Conservation (phyloP, 2,329 filamentous ascomycete genomes). For the Ophiocordyceps camponoti-floridani region DNA sequence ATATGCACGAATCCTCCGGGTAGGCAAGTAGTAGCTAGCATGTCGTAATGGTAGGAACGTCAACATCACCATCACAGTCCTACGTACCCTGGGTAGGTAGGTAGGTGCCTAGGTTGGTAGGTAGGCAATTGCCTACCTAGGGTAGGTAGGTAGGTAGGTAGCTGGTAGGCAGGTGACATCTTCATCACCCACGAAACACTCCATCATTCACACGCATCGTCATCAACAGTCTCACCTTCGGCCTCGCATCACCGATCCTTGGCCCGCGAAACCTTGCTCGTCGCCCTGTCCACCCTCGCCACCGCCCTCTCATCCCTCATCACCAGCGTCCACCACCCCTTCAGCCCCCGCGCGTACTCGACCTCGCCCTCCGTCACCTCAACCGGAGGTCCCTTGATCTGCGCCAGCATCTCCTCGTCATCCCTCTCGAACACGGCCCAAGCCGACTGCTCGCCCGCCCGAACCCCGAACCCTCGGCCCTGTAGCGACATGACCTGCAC, state of each 20-base stretch:
- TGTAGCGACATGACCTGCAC: conserved; percentile 36
- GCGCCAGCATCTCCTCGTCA: conserved; percentile 20
- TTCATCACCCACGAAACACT: neutral
- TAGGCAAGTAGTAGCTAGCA: no score
- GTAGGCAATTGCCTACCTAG: no score
- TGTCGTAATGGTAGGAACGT: no score
- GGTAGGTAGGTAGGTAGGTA: no score
- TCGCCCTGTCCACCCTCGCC: conserved; percentile 30
- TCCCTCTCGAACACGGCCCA: conserved; percentile 43
- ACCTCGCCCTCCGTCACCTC: conserved; percentile 33
- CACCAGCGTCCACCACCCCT: conserved; percentile 24
- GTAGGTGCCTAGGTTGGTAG: no score
- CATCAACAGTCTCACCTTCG: no score
- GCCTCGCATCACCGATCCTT: conserved; percentile 6
- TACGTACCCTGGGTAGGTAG: no score
- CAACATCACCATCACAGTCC: neutral
- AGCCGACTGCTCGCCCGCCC: conserved; percentile 34
- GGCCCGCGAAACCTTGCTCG: conserved; percentile 12
- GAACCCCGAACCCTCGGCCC: conserved; percentile 35
- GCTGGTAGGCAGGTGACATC: neutral
- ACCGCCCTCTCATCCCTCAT: conserved; percentile 26
- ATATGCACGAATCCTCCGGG: neutral
- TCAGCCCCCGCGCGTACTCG: conserved; percentile 28
- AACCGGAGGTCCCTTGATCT: conserved; percentile 42
- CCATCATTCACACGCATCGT: no score